Evolutionary conservation across 805 yeast species (phyloP).

Genomic region (Komagataella kurtzmanii): DNA sequence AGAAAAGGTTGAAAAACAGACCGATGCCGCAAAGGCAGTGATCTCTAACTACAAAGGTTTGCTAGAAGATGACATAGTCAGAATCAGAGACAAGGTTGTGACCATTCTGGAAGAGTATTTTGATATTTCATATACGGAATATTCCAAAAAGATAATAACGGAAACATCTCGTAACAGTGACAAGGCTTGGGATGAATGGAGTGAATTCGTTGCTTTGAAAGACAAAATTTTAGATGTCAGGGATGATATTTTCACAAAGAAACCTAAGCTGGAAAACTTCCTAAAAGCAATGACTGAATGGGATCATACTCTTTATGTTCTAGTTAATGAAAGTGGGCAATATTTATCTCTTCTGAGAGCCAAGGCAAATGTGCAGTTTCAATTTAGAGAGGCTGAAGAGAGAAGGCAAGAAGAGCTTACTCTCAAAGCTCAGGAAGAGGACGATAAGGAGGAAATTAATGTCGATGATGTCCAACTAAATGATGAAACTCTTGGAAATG

Average conservation of each 20-base stretch:
- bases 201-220: constrained; percentile 42
- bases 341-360: constrained; percentile 44
- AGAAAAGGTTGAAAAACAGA: constrained; percentile 14
- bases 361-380: constrained; percentile 43
- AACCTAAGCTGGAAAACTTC: constrained; percentile 17
- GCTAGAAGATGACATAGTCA: constrained; percentile 17
- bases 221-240: constrained; percentile 39
- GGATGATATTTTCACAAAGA: constrained; percentile 29
- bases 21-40: constrained; percentile 18
- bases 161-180: constrained; percentile 14
- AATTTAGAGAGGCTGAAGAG: constrained; percentile 34
- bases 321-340: constrained; percentile 48
- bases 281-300: constrained; percentile 21
- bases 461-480: not conserved
- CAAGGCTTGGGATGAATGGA: constrained; percentile 44
- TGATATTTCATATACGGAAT: constrained; percentile 51
- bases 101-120: constrained; percentile 67
- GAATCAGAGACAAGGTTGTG: constrained; percentile 29
- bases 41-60: constrained; percentile 16
- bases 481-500: constrained; percentile 7
- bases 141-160: constrained; percentile 43
- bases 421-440: not conserved
- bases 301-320: constrained; percentile 29
- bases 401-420: constrained; percentile 4
- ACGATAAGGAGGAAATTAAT: not conserved